Evolutionary conservation across 1,284 basidiomycete species (phyloP).

Genomic region (Amylostereum chailletii): DNA sequence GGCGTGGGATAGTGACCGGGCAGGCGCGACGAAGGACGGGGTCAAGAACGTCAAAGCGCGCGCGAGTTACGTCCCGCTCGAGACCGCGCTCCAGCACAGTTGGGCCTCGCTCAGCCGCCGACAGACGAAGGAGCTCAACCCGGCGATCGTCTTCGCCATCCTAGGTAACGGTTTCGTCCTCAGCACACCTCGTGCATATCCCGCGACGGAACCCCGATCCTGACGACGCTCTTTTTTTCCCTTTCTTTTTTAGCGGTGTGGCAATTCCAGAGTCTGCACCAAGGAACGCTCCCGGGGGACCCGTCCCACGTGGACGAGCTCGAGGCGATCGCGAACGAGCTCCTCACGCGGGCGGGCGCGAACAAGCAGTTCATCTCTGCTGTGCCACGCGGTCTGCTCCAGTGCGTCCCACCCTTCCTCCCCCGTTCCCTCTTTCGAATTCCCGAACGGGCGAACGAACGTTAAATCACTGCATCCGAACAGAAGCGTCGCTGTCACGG

Average conservation of each 20-base stretch:
- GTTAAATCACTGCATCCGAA: neutral
- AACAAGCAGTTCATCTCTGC: constrained; percentile 56
- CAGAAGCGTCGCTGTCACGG: constrained; percentile 60
- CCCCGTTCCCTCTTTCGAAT: neutral
- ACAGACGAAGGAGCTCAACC: constrained; percentile 74
- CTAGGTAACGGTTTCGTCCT: constrained; percentile 43
- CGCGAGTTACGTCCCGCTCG: constrained; percentile 57
- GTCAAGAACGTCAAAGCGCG: constrained; percentile 57
- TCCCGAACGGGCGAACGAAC: neutral
- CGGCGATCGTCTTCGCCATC: constrained; percentile 60
- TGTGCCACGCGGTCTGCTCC: constrained; percentile 47
- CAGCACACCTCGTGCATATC: neutral
- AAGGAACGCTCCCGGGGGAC: constrained; percentile 47
- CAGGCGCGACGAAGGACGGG: constrained; percentile 44
- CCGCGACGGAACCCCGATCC: too few relatives aligned
- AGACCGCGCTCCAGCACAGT: constrained; percentile 55
- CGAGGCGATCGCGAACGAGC: constrained; percentile 46
- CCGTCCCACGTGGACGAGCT: constrained; percentile 46
- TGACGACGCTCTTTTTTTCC: too few relatives aligned
- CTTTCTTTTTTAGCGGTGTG: constrained; percentile 53
- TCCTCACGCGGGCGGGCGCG: constrained; percentile 57
- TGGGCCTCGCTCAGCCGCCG: constrained; percentile 66
- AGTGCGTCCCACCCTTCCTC: constrained; percentile 32
- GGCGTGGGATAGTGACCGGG: constrained; percentile 43
- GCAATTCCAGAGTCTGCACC: constrained; percentile 67